phyloP scores from a whole-genome alignment of 257 asterid genomes.

The Cruciata laevipes region DNA sequence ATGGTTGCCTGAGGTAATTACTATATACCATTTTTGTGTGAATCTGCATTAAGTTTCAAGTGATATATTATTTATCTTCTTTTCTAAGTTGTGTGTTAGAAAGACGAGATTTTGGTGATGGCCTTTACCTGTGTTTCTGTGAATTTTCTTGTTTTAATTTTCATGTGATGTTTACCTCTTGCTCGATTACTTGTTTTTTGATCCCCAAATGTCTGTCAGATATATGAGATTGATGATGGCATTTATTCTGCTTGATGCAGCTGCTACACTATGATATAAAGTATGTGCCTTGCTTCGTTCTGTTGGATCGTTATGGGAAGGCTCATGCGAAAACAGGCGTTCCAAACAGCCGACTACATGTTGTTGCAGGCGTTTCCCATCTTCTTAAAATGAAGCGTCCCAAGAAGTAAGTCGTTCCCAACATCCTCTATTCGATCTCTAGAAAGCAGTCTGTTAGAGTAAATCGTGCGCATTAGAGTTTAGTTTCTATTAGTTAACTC shows the following conservation, averaged over 20 bases:
- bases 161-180: not conserved
- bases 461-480: not conserved
- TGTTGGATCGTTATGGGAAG: slow-evolving; percentile 59
- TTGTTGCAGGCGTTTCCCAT: slow-evolving; percentile 75
- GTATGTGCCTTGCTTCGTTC: slow-evolving; percentile 89
- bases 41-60: not conserved
- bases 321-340: slow-evolving; percentile 77
- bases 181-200: not conserved
- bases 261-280: slow-evolving; percentile 74
- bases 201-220: not conserved
- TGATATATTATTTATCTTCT: not conserved
- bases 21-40: not conserved
- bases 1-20: slow-evolving; percentile 95
- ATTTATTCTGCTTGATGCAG: slow-evolving; percentile 33
- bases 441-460: not conserved
- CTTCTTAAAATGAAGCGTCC: slow-evolving; percentile 60
- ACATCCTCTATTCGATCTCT: not conserved
- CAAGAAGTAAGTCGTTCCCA: not conserved
- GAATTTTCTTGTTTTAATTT: no score
- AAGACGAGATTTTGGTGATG: not conserved
- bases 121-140: not conserved
- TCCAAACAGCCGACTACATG: slow-evolving; percentile 65
- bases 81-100: not conserved
- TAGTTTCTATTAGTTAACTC: no score
- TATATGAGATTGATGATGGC: not conserved